phyloP scores from a whole-genome alignment of 805 yeast genomes.

The Candida gorgasii region DNA sequence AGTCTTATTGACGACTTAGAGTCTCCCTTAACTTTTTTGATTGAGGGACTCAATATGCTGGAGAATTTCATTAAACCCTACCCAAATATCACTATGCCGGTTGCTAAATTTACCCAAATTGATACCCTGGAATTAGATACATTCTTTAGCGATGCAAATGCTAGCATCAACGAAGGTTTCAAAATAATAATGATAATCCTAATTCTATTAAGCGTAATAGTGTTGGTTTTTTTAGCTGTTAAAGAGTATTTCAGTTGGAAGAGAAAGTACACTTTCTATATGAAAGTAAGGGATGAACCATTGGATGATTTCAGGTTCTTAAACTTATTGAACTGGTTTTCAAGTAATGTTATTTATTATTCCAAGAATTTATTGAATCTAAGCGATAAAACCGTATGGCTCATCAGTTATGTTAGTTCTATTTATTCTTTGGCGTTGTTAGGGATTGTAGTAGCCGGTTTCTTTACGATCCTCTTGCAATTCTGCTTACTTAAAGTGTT shows the following conservation, averaged over 20 bases:
- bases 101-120: background rate
- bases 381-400: constrained; percentile 35
- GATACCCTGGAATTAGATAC: constrained; percentile 29
- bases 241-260: constrained; percentile 52
- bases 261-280: constrained; percentile 35
- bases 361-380: constrained; percentile 13
- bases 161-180: constrained; percentile 34
- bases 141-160: constrained; percentile 32
- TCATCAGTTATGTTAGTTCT: constrained; percentile 52
- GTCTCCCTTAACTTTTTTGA: constrained; percentile 45
- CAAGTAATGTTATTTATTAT: constrained; percentile 16
- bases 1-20: constrained; percentile 55
- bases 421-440: constrained; percentile 51
- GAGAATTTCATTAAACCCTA: background rate
- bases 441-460: constrained; percentile 57
- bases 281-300: constrained; percentile 11
- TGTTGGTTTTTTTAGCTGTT: constrained; percentile 45
- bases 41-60: background rate
- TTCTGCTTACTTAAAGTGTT: constrained; percentile 41
- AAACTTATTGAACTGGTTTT: constrained; percentile 16
- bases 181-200: constrained; percentile 38
- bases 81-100: constrained; percentile 5
- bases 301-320: constrained; percentile 14
- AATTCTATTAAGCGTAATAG: constrained; percentile 34
- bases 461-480: constrained; percentile 57